These are phyloP conservation scores for Diplodia scrobiculata DNA, from an alignment of 2,329 filamentous ascomycete species.

Conservation along the genomic window DNA sequence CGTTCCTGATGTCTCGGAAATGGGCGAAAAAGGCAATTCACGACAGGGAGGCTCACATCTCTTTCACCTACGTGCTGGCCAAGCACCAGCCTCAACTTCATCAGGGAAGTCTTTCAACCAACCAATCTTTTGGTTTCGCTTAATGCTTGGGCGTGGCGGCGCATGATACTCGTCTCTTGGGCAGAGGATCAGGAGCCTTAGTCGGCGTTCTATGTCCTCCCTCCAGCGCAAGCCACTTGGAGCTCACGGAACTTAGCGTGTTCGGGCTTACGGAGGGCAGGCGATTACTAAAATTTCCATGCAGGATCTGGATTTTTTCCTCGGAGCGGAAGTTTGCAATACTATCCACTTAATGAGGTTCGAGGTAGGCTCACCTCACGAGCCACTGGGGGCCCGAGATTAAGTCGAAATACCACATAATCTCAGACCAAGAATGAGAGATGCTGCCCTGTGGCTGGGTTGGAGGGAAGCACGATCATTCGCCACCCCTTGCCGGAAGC, in stretches of 20 bases:
- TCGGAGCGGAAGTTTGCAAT: constrained; percentile 52
- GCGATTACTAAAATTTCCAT: neutral
- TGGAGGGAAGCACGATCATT: constrained; percentile 33
- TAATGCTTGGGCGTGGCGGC: neutral
- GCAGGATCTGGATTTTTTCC: neutral
- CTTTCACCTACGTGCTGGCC: neutral
- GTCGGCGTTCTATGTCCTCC: neutral
- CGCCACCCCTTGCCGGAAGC: constrained; percentile 39
- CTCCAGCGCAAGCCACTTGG: neutral
- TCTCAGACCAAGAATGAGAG: constrained; percentile 33
- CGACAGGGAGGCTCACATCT: neutral
- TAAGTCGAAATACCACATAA: constrained; percentile 49
- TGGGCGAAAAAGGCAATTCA: constrained; percentile 10
- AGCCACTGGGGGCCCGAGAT: constrained; percentile 46
- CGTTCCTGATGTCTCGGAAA: constrained; percentile 28
- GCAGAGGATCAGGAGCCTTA: neutral
- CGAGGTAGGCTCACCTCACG: constrained; percentile 47
- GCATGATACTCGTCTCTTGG: neutral
- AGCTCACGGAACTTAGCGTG: neutral
- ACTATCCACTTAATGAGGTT: constrained; percentile 56
- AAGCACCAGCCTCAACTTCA: neutral
- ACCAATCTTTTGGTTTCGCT: neutral
- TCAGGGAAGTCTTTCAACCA: neutral
- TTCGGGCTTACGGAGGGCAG: neutral
- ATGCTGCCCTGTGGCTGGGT: constrained; percentile 12